Evolutionary conservation across 2,329 filamentous ascomycete genomes (phyloP).

Genomic region (Berkeleyomyces rouxiae): DNA sequence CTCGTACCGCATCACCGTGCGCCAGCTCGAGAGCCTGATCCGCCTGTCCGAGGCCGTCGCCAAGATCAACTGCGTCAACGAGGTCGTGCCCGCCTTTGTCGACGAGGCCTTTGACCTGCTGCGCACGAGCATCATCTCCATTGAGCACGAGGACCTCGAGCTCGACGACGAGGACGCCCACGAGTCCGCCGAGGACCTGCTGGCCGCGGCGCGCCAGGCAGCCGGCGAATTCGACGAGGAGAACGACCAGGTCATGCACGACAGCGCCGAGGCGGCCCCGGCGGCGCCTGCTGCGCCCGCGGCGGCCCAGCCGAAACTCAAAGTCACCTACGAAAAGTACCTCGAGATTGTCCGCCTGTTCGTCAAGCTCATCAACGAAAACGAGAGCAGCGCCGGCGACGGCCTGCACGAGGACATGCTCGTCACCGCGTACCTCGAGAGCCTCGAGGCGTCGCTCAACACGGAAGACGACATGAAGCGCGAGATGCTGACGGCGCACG

Average conservation of each 20-base stretch:
- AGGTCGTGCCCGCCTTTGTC: slow-evolving; percentile 72
- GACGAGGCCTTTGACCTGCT: slow-evolving; percentile 83
- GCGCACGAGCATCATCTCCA: slow-evolving; percentile 87
- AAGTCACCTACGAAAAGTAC: slow-evolving; percentile 92
- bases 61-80: slow-evolving; percentile 89
- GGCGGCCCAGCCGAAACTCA: slow-evolving; percentile 49
- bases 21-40: slow-evolving; percentile 91
- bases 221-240: slow-evolving; percentile 28
- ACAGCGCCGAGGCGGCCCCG: slow-evolving; percentile 20
- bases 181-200: slow-evolving; percentile 13
- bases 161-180: slow-evolving; percentile 54
- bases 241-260: slow-evolving; percentile 6
- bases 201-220: slow-evolving; percentile 33
- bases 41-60: slow-evolving; percentile 94
- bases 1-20: slow-evolving; percentile 92
- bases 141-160: slow-evolving; percentile 94
- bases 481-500: slow-evolving; percentile 56
- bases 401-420: slow-evolving; percentile 74
- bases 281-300: slow-evolving; percentile 27
- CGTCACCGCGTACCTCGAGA: slow-evolving; percentile 79
- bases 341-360: slow-evolving; percentile 77
- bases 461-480: slow-evolving; percentile 65
- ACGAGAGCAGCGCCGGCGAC: slow-evolving; percentile 59
- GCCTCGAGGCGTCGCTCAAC: slow-evolving; percentile 68
- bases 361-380: slow-evolving; percentile 66